phyloP scores from a whole-genome alignment of 2,329 filamentous ascomycete genomes.

The Neoarthrinium moseri region DNA sequence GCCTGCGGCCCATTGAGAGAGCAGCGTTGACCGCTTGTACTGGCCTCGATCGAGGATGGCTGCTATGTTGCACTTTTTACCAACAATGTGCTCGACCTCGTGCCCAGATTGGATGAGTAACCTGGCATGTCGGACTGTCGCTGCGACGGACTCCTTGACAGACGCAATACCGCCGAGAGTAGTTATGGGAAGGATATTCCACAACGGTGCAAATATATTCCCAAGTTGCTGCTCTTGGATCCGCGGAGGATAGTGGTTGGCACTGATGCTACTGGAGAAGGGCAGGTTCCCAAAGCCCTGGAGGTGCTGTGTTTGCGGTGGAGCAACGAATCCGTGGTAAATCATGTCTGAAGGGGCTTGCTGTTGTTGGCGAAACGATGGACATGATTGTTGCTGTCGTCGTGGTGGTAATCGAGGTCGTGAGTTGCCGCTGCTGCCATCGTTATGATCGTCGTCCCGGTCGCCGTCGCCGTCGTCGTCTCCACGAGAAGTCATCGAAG shows the following conservation, averaged over 20 bases:
- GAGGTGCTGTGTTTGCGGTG: too few relatives aligned
- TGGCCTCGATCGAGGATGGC: background rate
- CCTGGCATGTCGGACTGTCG: background rate
- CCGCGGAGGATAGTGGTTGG: background rate
- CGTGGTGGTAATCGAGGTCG: too few relatives aligned
- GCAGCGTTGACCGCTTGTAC: background rate
- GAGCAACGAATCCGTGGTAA: too few relatives aligned
- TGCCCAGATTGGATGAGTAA: background rate
- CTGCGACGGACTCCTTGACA: background rate
- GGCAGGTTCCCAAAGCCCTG: background rate
- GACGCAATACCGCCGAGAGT: background rate
- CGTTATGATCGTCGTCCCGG: too few relatives aligned
- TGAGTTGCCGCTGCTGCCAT: too few relatives aligned
- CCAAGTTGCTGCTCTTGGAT: conserved; percentile 4
- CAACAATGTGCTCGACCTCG: background rate
- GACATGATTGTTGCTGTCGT: too few relatives aligned
- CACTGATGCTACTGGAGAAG: conserved; percentile 2
- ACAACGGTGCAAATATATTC: background rate
- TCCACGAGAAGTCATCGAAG: too few relatives aligned
- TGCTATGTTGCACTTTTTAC: background rate
- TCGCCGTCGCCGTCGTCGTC: too few relatives aligned
- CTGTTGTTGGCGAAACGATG: too few relatives aligned
- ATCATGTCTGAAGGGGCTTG: too few relatives aligned
- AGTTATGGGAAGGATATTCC: conserved; percentile 1
- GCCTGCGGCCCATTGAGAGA: conserved; percentile 1